Evolutionary conservation across 148 eudicot species (phyloP), one percentile per base, ranked within the genome.

Genomic region (Nyssa sinensis): DNA sequence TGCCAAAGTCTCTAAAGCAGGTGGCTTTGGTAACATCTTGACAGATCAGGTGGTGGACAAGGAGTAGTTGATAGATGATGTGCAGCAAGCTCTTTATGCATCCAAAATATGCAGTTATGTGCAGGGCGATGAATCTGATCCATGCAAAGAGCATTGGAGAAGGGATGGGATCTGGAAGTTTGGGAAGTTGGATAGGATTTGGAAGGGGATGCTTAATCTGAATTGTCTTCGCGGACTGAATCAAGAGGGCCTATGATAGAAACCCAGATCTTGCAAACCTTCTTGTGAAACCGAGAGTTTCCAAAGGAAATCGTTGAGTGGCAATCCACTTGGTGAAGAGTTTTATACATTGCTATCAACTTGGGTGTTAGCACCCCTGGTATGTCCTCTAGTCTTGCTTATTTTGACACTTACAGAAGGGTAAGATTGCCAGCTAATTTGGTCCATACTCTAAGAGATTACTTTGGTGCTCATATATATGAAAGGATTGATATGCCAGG

Each of bases 1-100:
- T 37, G 80, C 75, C 5, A 78, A 78, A 64, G 71, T 78, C 23
- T 78, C 72, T 28, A 78, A 78, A 71, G 24, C 80, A 4, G 71
- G 80, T 9, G 80, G 80, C 12, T 65, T 78, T 27, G 71, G 66
- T 19, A 76, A 78, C 33, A 71, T 78, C 47, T 31, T 78, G 6
- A 24, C 71, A 29, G 71, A 71, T n/a, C 71, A 78, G 59, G 24
- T 1, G 17, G 80, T 78, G 31, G 80, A 78, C 14, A 78, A 78
- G 66, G 47, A 58, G 21, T 27, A 65, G 57, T 33, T 78, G 75
- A 72, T 78, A 17, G 58, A 71, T 58, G 80, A 78, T 35, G 80
- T 78, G 0, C 62, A 76, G 61, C 25, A 78, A 78, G 70, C 70
- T 67, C 55, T 67, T n/a, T 67, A 67, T 67, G 70, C 70, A 24